A percentile compares a stretch with the other conserved stretches of the same genome.
Conservation (phyloP, 2,329 filamentous ascomycete species). For the Fusarium dlaminii region DNA sequence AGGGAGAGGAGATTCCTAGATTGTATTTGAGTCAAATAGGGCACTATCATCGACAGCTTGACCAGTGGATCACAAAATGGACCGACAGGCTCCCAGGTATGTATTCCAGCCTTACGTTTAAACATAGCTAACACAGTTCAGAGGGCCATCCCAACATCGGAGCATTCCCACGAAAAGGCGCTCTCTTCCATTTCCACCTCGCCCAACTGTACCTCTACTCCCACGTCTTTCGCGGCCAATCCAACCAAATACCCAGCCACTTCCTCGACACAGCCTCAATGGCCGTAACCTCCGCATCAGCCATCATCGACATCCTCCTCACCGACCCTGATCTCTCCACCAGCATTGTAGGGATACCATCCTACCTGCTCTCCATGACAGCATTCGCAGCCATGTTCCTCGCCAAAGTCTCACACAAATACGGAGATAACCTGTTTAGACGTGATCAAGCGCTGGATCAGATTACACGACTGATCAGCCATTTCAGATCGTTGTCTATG, state of each 20-base stretch:
- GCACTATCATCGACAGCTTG: slow-evolving; percentile 47
- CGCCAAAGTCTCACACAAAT: slow-evolving; percentile 57
- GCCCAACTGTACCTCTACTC: slow-evolving; percentile 55
- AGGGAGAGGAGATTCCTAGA: slow-evolving; percentile 59
- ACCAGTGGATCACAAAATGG: slow-evolving; percentile 52
- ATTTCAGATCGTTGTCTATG: slow-evolving; percentile 53
- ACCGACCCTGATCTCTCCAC: slow-evolving; percentile 53
- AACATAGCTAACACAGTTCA: slow-evolving; percentile 1
- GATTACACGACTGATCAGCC: slow-evolving; percentile 49
- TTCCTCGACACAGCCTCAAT: slow-evolving; percentile 47
- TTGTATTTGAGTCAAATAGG: slow-evolving; percentile 59
- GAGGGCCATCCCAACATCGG: slow-evolving; percentile 49
- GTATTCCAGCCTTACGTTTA: neutral
- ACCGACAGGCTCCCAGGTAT: slow-evolving; percentile 44
- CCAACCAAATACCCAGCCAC: slow-evolving; percentile 46
- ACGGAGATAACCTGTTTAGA: slow-evolving; percentile 52
- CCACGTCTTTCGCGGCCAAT: slow-evolving; percentile 52
- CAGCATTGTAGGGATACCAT: slow-evolving; percentile 56
- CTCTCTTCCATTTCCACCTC: slow-evolving; percentile 53
- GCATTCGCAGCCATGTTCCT: slow-evolving; percentile 63
- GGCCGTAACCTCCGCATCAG: slow-evolving; percentile 51
- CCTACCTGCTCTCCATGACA: slow-evolving; percentile 63
- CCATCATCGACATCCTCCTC: slow-evolving; percentile 56
- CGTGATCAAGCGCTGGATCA: slow-evolving; percentile 50
- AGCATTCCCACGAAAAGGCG: slow-evolving; percentile 52